Base-by-base conservation (phyloP, 768 basidiomycete genomes). In the Steccherinum ochraceum region DNA sequence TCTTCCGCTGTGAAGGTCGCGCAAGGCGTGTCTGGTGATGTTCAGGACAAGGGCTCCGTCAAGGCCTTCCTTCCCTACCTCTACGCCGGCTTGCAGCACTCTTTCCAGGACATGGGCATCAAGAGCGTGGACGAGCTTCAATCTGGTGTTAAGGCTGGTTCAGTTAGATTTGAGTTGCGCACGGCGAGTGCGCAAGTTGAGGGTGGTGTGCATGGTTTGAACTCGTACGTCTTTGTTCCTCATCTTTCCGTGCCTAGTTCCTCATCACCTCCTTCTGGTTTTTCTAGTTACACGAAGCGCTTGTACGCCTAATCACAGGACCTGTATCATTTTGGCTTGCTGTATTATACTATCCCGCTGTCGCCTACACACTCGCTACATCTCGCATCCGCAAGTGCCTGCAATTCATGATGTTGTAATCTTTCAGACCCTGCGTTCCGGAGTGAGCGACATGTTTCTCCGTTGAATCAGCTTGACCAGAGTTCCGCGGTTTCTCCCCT, bases 1-100 rank as follows among this genome's bases (percentile, higher is more conserved):
- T 79, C 80, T 51, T 92, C 91, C 45, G 77, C 85, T 3, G 86
- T 99, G 67, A 96, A 97, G 74, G 96, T 99, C 35, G 95, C 94
- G 1, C 91, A 94, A 67, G 93, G 93, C 53, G 95, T 99, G 7
- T 89, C 89, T 12, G 95, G 95, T 12, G 93, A 97, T 60, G 95
- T 98, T 11, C 89, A 91, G 68, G 95, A 99, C 69, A 97, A 96
- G 75, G 96, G 96, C 4, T 91, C 89, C 54, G 83, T 97, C 58
- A 86, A 83, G 71, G 86, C 88, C 48, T 98, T 98, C 69, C 64
- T 98, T 47, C 95, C 94, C 2, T 93, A 91, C 63, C 70, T 93
- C 27, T 70, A 87, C 50, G 77, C 79, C 3, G 90, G 90, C 3
- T 73, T 93, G 35, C 94, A 97, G 68, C 94, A 97, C 69, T 93